phyloP scores from a whole-genome alignment of 148 eudicot genomes.

The Chenopodium formosanum region DNA sequence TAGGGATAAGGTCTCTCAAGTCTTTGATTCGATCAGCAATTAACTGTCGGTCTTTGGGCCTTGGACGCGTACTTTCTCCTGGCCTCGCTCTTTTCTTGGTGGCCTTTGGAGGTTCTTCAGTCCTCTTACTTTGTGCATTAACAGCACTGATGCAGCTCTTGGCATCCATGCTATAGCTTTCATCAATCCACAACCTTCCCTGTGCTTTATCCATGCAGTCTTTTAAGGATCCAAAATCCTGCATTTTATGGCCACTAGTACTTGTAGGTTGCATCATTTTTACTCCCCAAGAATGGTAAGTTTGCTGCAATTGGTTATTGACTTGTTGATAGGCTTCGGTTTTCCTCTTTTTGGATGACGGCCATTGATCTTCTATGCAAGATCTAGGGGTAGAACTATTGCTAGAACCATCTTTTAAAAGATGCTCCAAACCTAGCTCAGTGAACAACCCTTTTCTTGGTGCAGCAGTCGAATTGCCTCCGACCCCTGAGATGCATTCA shows the following conservation, averaged over 20 bases:
- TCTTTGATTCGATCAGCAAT: constrained; percentile 78
- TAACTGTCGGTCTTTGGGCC: constrained; percentile 84
- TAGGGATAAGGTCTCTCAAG: constrained; percentile 77
- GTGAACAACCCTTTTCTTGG: constrained; percentile 56
- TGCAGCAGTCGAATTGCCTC: constrained; percentile 22
- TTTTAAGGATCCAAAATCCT: constrained; percentile 25
- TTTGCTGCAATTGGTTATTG: constrained; percentile 18
- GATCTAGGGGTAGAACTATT: constrained; percentile 40
- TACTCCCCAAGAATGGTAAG: constrained; percentile 21
- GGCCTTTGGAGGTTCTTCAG: constrained; percentile 39
- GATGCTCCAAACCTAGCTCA: constrained; percentile 61
- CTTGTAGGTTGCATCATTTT: constrained; percentile 27
- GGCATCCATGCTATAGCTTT: constrained; percentile 36
- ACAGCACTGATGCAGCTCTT: constrained; percentile 40
- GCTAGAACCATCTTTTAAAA: constrained; percentile 38
- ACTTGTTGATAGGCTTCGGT: constrained; percentile 30
- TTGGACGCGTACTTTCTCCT: constrained; percentile 59
- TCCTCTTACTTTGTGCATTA: constrained; percentile 35
- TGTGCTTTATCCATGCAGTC: constrained; percentile 34
- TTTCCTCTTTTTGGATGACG: constrained; percentile 46
- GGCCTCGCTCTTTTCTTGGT: constrained; percentile 69
- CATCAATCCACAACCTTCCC: constrained; percentile 34
- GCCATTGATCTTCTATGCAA: constrained; percentile 40
- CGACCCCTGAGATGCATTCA: constrained; percentile 35
- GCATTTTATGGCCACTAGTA: constrained; percentile 7